Evolutionary conservation across 805 yeast genomes (phyloP).

Genomic region (Myxozyma mucilagina): DNA sequence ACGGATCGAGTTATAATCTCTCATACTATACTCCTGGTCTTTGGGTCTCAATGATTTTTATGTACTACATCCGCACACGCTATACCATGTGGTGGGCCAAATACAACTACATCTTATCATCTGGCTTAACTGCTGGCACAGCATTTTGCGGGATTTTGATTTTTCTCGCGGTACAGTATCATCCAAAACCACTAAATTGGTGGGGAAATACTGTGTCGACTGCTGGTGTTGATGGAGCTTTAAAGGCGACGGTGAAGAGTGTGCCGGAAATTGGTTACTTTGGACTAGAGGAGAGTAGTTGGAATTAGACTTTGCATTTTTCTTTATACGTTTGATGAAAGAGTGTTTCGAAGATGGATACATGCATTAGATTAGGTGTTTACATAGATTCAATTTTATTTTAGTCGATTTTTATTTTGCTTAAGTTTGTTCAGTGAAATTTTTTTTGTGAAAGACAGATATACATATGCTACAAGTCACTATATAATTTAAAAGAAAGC

Average conservation of each 20-base stretch:
- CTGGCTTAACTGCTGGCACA: conserved; percentile 67
- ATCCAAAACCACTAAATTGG: conserved; percentile 50
- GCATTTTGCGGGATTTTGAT: conserved; percentile 61
- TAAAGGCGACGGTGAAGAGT: background rate
- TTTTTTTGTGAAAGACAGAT: no score
- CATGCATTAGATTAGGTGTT: no score
- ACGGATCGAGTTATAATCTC: conserved; percentile 50
- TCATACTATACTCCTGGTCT: conserved; percentile 78
- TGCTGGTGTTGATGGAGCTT: conserved; percentile 18
- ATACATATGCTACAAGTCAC: no score
- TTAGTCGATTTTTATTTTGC: no score
- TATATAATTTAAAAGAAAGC: no score
- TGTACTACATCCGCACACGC: conserved; percentile 54
- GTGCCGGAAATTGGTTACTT: conserved; percentile 17
- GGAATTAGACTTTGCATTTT: background rate
- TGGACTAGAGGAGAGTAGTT: conserved; percentile 13
- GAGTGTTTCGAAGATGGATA: no score
- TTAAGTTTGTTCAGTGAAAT: background rate
- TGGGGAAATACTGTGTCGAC: conserved; percentile 55
- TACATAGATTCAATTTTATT: no score
- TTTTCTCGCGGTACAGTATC: conserved; percentile 51
- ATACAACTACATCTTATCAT: conserved; percentile 64
- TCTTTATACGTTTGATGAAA: background rate
- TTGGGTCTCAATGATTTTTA: conserved; percentile 59
- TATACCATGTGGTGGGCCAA: conserved; percentile 73